A percentile compares a stretch with the other conserved stretches of the same genome.
Evolutionary conservation across 345 rosid species (phyloP).

Genomic region (Corymbia maculata): DNA sequence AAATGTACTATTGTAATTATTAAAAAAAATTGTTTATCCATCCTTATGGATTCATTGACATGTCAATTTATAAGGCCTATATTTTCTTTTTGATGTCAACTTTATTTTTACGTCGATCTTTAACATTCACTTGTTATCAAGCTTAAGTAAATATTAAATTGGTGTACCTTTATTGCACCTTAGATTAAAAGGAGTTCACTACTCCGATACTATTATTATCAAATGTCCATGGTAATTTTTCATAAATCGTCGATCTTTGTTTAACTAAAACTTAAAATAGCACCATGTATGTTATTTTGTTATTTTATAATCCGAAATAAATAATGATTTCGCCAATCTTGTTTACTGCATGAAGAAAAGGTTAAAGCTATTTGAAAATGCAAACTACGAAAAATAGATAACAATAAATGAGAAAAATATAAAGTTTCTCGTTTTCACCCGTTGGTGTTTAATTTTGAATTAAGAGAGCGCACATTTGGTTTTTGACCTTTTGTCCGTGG

Average conservation of each 20-base stretch:
- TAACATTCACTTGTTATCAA: not conserved
- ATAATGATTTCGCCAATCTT: not conserved
- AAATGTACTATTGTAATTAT: rapidly evolving
- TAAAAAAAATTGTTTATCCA: too few species aligned
- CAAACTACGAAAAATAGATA: not conserved
- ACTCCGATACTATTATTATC: not conserved
- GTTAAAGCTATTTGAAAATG: not conserved
- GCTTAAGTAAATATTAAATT: not conserved
- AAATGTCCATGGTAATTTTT: rapidly evolving
- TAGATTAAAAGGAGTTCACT: not conserved
- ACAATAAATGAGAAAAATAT: rapidly evolving
- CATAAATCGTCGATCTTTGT: rapidly evolving
- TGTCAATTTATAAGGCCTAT: rapidly evolving
- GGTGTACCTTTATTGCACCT: rapidly evolving
- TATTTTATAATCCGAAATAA: not conserved
- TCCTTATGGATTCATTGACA: too few species aligned
- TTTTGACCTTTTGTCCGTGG: not conserved
- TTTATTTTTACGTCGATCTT: not conserved
- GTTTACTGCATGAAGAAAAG: not conserved
- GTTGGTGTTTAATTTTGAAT: not conserved
- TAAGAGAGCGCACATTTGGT: not conserved
- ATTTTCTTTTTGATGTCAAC: not conserved
- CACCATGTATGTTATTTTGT: not conserved
- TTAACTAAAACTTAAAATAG: not conserved
- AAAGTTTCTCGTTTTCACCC: not conserved